Percentiles rank a stretch among this genome's conserved stretches.
These are phyloP conservation scores for Tricholoma sp. DNA, from an alignment of 768 basidiomycete genomes.

Conservation along the genomic window DNA sequence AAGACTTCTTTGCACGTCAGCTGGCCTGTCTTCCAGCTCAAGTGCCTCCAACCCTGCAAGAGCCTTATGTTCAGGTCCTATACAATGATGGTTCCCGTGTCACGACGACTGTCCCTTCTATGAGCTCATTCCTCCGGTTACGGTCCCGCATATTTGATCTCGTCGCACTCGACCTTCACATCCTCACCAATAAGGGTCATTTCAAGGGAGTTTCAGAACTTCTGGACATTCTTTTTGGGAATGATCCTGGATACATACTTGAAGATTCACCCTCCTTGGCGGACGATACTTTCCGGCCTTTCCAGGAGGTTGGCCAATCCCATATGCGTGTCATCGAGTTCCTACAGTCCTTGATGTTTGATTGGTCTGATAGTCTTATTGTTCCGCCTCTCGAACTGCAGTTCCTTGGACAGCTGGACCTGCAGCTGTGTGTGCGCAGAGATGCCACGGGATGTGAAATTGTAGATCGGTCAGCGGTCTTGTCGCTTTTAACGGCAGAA, in stretches of 20 bases:
- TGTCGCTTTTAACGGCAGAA: conserved; percentile 61
- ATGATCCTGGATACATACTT: conserved; percentile 43
- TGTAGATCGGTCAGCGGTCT: conserved; percentile 67
- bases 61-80: conserved; percentile 53
- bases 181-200: conserved; percentile 75
- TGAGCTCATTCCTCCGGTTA: conserved; percentile 74
- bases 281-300: conserved; percentile 48
- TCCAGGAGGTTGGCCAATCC: conserved; percentile 75
- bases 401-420: conserved; percentile 60
- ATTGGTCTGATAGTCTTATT: conserved; percentile 76
- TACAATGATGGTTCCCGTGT: conserved; percentile 71
- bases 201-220: conserved; percentile 68
- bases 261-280: conserved; percentile 30
- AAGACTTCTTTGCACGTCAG: conserved; percentile 87
- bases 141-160: conserved; percentile 84
- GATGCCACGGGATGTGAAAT: conserved; percentile 77
- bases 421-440: conserved; percentile 62
- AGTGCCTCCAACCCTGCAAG: conserved; percentile 44
- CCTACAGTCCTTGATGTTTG: conserved; percentile 79
- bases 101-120: conserved; percentile 57
- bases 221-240: conserved; percentile 77
- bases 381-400: conserved; percentile 55
- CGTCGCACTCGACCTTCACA: conserved; percentile 83
- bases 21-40: conserved; percentile 70
- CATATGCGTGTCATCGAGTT: conserved; percentile 85